Evolutionary conservation across 2,329 filamentous ascomycete species (phyloP), one percentile per base, ranked within the genome.

Genomic region (Beauveria asiatica): DNA sequence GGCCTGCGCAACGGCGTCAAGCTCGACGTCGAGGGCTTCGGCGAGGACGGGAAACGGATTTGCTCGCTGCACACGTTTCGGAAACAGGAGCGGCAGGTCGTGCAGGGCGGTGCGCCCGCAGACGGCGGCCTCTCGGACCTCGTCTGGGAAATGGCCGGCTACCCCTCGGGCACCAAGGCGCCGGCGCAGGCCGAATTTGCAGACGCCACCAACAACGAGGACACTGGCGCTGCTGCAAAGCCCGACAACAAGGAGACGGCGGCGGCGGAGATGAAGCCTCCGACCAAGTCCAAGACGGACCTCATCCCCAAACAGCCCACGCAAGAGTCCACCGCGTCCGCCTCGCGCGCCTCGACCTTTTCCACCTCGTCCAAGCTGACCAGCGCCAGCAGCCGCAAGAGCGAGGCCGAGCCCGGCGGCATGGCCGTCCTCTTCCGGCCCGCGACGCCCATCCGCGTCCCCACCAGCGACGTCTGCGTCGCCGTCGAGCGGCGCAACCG

Each of bases 1-100:
- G 94, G 92, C 0, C 71, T 97, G 55, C 80, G 90, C 50, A 86
- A 92, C 66, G 92, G 93, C 0, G 92, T 97, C 63, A 95, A 94
- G 73, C 82, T 97, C 37, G 83, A 86, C 0, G 82, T 97, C 0
- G 89, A 95, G 69, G 92, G 92, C 0, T 97, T 86, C 64, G 84
- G 86, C 1, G 89, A 97, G n/a, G 88, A 94, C 65, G 93, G 94
- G 6, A 92, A 90, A 75, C 86, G 83, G 67, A 96, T 97, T 66
- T 87, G 90, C 69, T 79, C 83, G 10, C 87, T 94, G 59, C 92
- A 97, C 70, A 88, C 87, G 0, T 97, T 97, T 69, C 80, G 76
- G 60, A 84, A 80, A 67, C 80, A 77, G 54, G 93, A 97, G 74
- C 82, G 90, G 52, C 80, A 86, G 16, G 75, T 92, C 3, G 80